A percentile compares a stretch with the other conserved stretches of the same genome.
phyloP scores from a whole-genome alignment of 164 flowering plant genomes.

The Annona cherimola region DNA sequence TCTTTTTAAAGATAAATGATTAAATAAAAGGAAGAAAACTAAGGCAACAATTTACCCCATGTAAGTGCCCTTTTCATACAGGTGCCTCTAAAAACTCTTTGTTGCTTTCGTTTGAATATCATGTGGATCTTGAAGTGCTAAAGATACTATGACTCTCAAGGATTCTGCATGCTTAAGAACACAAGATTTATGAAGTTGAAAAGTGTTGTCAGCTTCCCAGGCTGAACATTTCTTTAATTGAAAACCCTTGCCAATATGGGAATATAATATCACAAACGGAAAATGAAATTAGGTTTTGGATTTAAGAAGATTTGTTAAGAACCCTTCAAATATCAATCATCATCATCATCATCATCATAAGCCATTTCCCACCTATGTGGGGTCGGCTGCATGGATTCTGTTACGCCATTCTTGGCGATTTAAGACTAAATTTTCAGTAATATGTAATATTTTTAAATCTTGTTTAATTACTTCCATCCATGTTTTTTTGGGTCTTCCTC shows the following conservation, averaged over 20 bases:
- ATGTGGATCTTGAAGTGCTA: slow-evolving; percentile 72
- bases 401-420: neutral
- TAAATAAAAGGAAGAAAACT: neutral
- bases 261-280: slow-evolving; percentile 8
- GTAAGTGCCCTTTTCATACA: slow-evolving; percentile 8
- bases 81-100: slow-evolving; percentile 19
- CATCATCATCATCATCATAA: no score
- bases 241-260: slow-evolving; percentile 24
- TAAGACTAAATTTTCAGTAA: neutral
- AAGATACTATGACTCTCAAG: slow-evolving; percentile 47
- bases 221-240: slow-evolving; percentile 28
- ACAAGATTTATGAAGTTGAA: slow-evolving; percentile 14
- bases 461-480: no score
- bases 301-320: no score
- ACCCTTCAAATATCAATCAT: no score
- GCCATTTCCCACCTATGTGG: no score
- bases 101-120: slow-evolving; percentile 11
- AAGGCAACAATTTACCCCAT: slow-evolving; percentile 13
- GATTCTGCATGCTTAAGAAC: slow-evolving; percentile 40
- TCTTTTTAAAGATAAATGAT: no score
- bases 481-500: no score
- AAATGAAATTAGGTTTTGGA: neutral
- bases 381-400: no score
- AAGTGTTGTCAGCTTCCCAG: slow-evolving; percentile 14
- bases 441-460: no score